Evolutionary conservation across 257 asterid species (phyloP), one percentile per base, ranked within the genome.

Genomic region (Penstemon barbatus): DNA sequence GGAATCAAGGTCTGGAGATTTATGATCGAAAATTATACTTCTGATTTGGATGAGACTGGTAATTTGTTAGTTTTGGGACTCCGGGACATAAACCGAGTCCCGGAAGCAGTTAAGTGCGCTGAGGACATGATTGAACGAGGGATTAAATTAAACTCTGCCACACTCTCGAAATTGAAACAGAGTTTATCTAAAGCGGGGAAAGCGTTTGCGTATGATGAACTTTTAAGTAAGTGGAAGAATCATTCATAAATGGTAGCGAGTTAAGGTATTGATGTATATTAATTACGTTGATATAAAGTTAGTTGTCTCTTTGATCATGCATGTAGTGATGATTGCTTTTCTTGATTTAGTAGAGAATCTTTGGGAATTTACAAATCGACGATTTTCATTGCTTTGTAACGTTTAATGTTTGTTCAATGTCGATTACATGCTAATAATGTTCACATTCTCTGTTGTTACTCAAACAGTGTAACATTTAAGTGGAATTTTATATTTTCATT

Each of bases 21-120:
- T 63, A 84, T 86, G 93, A 48, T 83, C 66, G 88, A 83, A 11
- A 84, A 67, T 68, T 89, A 81, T 73, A 68, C n/a, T 38, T 76
- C 76, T 7, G 91, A 83, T 76, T 83, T 89, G 91, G 93, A 86
- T 53, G 93, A 86, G 72, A 85, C 91, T 1, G 90, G 89, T 25
- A 89, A 86, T 70, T 65, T 78, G 60, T 77, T 89, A 80, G 85
- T 89, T 61, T 68, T 71, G 63, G 82, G 86, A 67, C 91, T 89
- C 48, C 78, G 81, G 36, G 84, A 79, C 60, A 65, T 78, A 80
- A 77, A 74, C 65, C 63, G 88, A 54, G 69, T 89, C 60, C 89
- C 92, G 1, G 96, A 89, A 77, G 88, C 93, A 4, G 82, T 84
- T 51, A 84, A 84, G 74, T 86, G 83, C 68, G 89, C 89, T 6